Evolutionary conservation across 1,284 basidiomycete genomes (phyloP).

Genomic region (Malassezia furfur): DNA sequence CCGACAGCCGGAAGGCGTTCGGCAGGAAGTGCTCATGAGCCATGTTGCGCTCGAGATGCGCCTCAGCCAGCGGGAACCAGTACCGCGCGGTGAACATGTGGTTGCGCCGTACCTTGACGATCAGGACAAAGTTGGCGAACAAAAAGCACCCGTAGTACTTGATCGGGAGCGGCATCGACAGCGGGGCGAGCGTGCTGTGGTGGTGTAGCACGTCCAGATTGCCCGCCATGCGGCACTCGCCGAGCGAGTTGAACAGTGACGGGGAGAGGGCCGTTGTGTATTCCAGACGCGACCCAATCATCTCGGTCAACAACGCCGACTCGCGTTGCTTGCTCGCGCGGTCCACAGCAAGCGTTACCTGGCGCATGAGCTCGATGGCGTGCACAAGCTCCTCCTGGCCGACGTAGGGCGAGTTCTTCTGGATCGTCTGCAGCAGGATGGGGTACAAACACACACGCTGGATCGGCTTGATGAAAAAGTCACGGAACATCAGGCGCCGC

Average conservation of each 20-base stretch:
- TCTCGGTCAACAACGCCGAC: constrained; percentile 34
- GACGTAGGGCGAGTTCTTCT: constrained; percentile 27
- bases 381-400: constrained; percentile 19
- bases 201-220: constrained; percentile 44
- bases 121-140: constrained; percentile 35
- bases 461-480: constrained; percentile 47
- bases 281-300: constrained; percentile 37
- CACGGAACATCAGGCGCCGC: constrained; percentile 35
- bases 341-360: constrained; percentile 38
- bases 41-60: constrained; percentile 24
- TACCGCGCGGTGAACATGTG: constrained; percentile 34
- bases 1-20: constrained; percentile 34
- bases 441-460: constrained; percentile 46
- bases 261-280: constrained; percentile 24
- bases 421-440: constrained; percentile 38
- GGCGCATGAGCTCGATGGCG: constrained; percentile 33
- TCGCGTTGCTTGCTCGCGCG: constrained; percentile 36
- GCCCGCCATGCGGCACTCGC: constrained; percentile 36
- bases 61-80: constrained; percentile 44
- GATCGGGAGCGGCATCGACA: constrained; percentile 40
- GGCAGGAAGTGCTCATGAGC: constrained; percentile 29
- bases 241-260: constrained; percentile 30
- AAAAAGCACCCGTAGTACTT: constrained; percentile 42
- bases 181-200: constrained; percentile 28
- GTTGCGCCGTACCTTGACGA: constrained; percentile 43